A percentile compares a stretch with the other conserved stretches of the same genome.
These are phyloP conservation scores for Balakata baccata DNA, from an alignment of 345 rosid species.

Conservation along the genomic window DNA sequence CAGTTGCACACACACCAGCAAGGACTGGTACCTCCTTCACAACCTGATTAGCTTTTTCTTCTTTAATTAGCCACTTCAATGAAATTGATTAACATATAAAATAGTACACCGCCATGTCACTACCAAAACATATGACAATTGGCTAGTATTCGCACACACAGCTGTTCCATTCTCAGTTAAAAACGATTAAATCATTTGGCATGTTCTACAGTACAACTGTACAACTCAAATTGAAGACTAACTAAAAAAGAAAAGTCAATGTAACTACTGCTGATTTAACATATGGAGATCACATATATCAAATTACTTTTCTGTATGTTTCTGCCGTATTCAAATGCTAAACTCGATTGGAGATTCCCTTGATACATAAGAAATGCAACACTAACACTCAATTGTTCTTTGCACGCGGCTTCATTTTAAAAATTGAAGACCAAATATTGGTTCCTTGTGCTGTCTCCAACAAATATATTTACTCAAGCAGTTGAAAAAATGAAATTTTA, in stretches of 20 bases:
- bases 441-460: background rate
- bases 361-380: background rate
- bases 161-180: background rate
- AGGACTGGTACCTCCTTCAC: constrained; percentile 84
- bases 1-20: constrained; percentile 93
- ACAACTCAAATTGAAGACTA: background rate
- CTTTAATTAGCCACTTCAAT: background rate
- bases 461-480: background rate
- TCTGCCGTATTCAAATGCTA: background rate
- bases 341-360: background rate
- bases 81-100: background rate
- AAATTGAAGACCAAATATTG: background rate
- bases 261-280: background rate
- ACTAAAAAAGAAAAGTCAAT: background rate
- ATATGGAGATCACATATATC: too few relatives aligned
- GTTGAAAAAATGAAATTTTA: background rate
- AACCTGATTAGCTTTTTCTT: constrained; percentile 45
- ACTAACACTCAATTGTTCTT: background rate
- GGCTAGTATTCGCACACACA: background rate
- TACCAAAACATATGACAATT: background rate
- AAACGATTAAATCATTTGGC: background rate
- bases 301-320: background rate
- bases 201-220: background rate
- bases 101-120: background rate
- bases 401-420: background rate